phyloP scores from a whole-genome alignment of 345 rosid species.

The Euphorbia lathyris region DNA sequence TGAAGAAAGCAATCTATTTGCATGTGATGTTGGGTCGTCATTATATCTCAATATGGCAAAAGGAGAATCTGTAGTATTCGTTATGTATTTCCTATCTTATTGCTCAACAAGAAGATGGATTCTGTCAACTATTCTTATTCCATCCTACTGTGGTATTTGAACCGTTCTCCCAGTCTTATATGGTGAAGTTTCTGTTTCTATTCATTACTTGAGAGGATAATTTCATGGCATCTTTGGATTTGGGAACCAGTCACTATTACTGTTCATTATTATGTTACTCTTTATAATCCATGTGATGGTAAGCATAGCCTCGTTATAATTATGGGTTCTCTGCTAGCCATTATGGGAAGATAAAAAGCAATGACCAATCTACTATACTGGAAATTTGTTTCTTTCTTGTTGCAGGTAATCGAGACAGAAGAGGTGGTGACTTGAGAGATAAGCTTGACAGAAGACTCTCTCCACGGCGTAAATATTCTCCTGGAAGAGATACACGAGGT shows the following conservation, averaged over 20 bases:
- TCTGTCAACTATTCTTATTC: constrained; percentile 31
- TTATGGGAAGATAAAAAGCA: constrained; percentile 18
- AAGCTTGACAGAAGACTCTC: constrained; percentile 74
- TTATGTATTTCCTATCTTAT: constrained; percentile 38
- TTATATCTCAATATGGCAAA: constrained; percentile 36
- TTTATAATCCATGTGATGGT: constrained; percentile 45
- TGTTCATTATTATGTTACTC: constrained; percentile 48
- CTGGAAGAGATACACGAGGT: constrained; percentile 47
- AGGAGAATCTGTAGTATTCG: constrained; percentile 23
- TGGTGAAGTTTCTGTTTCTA: constrained; percentile 39
- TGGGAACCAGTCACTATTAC: constrained; percentile 54
- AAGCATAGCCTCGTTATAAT: constrained; percentile 38
- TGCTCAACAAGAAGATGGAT: constrained; percentile 43
- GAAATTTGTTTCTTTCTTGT: constrained; percentile 25
- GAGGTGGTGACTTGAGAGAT: constrained; percentile 74
- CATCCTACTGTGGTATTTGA: constrained; percentile 31
- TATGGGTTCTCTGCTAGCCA: constrained; percentile 29
- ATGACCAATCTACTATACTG: constrained; percentile 26
- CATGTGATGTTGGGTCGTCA: constrained; percentile 23
- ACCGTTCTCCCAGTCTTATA: constrained; percentile 33
- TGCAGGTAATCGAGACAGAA: constrained; percentile 60
- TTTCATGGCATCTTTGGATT: constrained; percentile 48
- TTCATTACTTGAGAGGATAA: constrained; percentile 43
- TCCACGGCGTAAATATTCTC: constrained; percentile 55
- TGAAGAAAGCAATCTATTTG: constrained; percentile 28